Base-by-base conservation (phyloP, 176 grass and related monocot genomes). In the Aechmea fasciata region DNA sequence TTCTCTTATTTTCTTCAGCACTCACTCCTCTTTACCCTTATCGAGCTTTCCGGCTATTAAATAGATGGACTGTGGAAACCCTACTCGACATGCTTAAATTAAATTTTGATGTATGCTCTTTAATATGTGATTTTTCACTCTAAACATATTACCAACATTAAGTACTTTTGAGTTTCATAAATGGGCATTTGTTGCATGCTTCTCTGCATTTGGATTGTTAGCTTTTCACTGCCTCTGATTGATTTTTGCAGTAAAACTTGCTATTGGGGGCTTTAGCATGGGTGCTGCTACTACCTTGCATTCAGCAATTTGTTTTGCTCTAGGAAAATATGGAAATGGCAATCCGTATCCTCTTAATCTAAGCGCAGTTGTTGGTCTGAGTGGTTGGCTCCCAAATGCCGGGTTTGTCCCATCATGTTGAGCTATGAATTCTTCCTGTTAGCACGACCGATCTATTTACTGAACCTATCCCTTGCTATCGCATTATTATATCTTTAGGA, bases 251-350 rank as follows among this genome's bases (percentile, higher is more conserved):
- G 94, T 99, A 67, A 93, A 93, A 76, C 74, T 99, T 75, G 94
- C 89, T 15, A 70, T 99, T 64, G 94, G 94, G 64, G 94, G 94
- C 54, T 99, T 99, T 77, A 99, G 94, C 68, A 99, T 99, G 94
- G 94, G 94, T 29, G 89, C 94, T 65, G 94, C 89, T 48, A 90
- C 80, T 69, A 87, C 87, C 2, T 85, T 99, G 48, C 90, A 99
- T 64, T 99, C 94, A 4, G 94, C 87, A 67, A 90, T 90, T 69
- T 90, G 87, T 61, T 99, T 79, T 87, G 80, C 82, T 72, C 84
- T 87, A 78, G 94, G 90, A 76, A 93, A 84, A 84, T 99, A 93
- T 71, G 86, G 80, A 71, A 99, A 99, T 88, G 94, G 77, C 49
- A 99, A 90, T 72, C 71, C 86, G 77, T 99, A 93, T 47, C 69